Evolutionary conservation across 2,329 filamentous ascomycete genomes (phyloP).

Genomic region (Elsinoe perseae): DNA sequence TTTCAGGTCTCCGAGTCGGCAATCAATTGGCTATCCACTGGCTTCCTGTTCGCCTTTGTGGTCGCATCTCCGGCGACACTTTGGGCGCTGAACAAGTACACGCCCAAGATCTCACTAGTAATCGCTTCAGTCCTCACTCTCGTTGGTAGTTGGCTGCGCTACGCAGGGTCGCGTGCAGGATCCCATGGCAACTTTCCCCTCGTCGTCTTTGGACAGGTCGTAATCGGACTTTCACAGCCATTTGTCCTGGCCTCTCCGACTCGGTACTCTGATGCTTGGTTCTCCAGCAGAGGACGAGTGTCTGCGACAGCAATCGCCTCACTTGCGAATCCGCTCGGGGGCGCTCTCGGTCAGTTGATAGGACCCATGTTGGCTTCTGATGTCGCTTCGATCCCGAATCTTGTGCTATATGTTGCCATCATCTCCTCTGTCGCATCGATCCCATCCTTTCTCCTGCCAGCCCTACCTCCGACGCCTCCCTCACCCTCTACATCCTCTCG

Average conservation of each 20-base stretch:
- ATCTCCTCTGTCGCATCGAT: conserved; percentile 62
- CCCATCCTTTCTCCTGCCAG: conserved; percentile 75
- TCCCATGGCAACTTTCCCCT: conserved; percentile 57
- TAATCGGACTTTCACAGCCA: conserved; percentile 82
- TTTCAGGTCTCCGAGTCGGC: conserved; percentile 65
- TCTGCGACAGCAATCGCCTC: conserved; percentile 79
- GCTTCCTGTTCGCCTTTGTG: conserved; percentile 78
- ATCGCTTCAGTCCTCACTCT: conserved; percentile 65
- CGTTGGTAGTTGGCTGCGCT: conserved; percentile 73
- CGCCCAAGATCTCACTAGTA: conserved; percentile 71
- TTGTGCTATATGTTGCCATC: conserved; percentile 78
- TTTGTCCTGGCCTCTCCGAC: conserved; percentile 88
- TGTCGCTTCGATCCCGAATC: conserved; percentile 60
- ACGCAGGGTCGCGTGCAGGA: conserved; percentile 28
- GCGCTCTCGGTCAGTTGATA: conserved; percentile 79
- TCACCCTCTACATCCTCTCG: conserved; percentile 56
- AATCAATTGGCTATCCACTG: conserved; percentile 90
- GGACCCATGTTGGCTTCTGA: conserved; percentile 66
- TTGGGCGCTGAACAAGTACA: conserved; percentile 65
- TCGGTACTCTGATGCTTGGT: conserved; percentile 90
- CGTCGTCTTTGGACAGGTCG: conserved; percentile 83
- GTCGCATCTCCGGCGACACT: conserved; percentile 63
- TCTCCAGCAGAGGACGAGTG: conserved; percentile 73
- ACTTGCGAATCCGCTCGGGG: conserved; percentile 83
- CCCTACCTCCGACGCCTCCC: conserved; percentile 66